phyloP scores from a whole-genome alignment of 2,329 filamentous ascomycete genomes.

The Xylaria sp. region DNA sequence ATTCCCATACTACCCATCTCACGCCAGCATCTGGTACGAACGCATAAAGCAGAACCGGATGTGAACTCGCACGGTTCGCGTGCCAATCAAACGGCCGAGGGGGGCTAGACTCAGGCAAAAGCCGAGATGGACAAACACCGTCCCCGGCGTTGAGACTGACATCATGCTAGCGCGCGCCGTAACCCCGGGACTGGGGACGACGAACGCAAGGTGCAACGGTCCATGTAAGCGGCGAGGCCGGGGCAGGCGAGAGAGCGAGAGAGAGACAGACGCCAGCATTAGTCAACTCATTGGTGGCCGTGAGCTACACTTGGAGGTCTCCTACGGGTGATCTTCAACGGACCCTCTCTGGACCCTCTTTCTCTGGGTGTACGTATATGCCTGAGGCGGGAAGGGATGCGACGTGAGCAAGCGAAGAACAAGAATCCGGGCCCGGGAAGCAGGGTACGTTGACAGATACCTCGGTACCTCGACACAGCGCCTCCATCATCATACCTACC shows the following conservation, averaged over 20 bases:
- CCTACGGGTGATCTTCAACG: background rate
- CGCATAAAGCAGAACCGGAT: slow-evolving; percentile 30
- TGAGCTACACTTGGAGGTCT: slow-evolving; percentile 3
- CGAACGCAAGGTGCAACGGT: slow-evolving; percentile 30
- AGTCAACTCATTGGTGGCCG: slow-evolving; percentile 14
- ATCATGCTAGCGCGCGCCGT: slow-evolving; percentile 21
- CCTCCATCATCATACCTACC: slow-evolving; percentile 18
- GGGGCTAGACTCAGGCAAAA: slow-evolving; percentile 28
- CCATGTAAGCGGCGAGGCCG: slow-evolving; percentile 30
- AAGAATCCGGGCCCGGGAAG: background rate
- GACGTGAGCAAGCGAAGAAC: slow-evolving; percentile 14
- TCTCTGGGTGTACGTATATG: background rate
- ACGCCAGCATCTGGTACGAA: slow-evolving; percentile 16
- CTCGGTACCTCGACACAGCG: slow-evolving; percentile 3
- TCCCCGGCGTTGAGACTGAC: slow-evolving; percentile 20
- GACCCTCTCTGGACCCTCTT: background rate
- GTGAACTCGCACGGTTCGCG: slow-evolving; percentile 34
- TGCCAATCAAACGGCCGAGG: slow-evolving; percentile 37
- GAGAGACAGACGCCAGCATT: background rate
- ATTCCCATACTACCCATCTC: slow-evolving; percentile 11
- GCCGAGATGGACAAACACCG: slow-evolving; percentile 23
- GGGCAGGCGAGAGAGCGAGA: slow-evolving; percentile 7
- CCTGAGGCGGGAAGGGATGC: slow-evolving; percentile 25
- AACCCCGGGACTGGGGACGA: slow-evolving; percentile 16
- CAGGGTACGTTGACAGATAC: background rate